Base-by-base conservation (phyloP, 164 flowering plant genomes). In the Houttuynia cordata region DNA sequence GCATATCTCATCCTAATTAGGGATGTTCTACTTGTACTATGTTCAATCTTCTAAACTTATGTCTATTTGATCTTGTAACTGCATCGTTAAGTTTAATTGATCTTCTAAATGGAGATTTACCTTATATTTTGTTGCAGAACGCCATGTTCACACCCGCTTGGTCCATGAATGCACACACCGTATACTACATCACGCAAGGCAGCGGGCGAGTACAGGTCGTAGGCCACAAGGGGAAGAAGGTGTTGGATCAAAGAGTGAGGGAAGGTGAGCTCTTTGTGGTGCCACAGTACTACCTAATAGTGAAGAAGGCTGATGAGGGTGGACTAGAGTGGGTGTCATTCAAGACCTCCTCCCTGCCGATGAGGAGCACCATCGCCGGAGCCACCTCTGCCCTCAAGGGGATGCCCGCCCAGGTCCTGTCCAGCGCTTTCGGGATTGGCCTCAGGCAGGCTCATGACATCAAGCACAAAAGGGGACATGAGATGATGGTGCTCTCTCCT, bases 311-410 rank as follows among this genome's bases (percentile, higher is more conserved):
- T 0, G 78, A 73, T 8, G 56, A 59, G 39, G 57, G 68, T 0
- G 81, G 81, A 14, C 65, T 64, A 24, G 76, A 80, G 40, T 75
- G 64, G 62, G 73, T 78, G 64, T 40, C 74, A 0, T 58, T 80
- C 64, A 71, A 70, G 73, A 77, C 81, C 1, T 71, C 71, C 4
- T 62, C 70, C 56, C 23, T 24, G 62, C 76, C 79, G 0, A 64
- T 71, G 73, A 64, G 54, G 62, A 73, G 62, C 65, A 65, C 74
- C 0, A 24, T 75, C 10, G 79, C 62, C 0, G 80, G 83, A 0
- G 65, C 69, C 63, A 67, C 71, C 5, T 79, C 83, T 4, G 76
- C 66, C 4, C 34, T 79, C 39, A 69, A 70, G 52, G 80, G 67
- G 4, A 62, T 77, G 75, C 83, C 83, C 0, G 20, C 65, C 0